Base-by-base conservation (phyloP, 2,329 filamentous ascomycete species). In the Pestalotiopsis fici region DNA sequence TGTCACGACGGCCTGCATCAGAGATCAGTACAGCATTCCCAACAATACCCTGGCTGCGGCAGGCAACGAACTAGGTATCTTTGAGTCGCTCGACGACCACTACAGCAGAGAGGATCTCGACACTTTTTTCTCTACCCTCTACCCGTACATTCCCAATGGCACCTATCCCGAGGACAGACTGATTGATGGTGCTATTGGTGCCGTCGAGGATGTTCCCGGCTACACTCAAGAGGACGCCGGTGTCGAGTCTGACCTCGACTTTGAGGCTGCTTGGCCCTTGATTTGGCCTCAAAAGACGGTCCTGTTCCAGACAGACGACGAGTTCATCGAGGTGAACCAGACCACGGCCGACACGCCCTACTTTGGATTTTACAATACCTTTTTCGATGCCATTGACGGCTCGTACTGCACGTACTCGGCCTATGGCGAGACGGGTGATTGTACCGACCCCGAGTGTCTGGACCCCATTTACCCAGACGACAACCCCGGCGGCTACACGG, bases 381-480 rank as follows among this genome's bases (percentile, higher is more conserved):
- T 68, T 65, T 62, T 66, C 25, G 67, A 68, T 31, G 67, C 67
- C 28, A 68, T 74, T 9, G 73, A 74, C 43, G 73, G 73, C 3
- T 70, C 67, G 2, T 74, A 74, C 66, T 74, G 73, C 59, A 72
- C 69, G 6, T 71, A 69, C 54, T 65, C 66, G 4, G 71, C 72
- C 39, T 74, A 69, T 56, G 70, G 70, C 50, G 71, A 74, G 69
- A 74, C 71, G 47, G 73, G 73, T 39, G 62, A 74, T 62, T 74
- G 73, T 39, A 39, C 64, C 55, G 62, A 65, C 18, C 65, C 69
- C 3, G 68, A 67, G 25, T 74, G 71, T 59, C 37, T 31, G 56
- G 73, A 74, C 28, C 72, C 73, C 2, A 12, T 43, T 2, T 87
- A 88, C 70, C 86, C 85, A 0, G 81, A 87, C 69, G 76, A 78